phyloP scores from a whole-genome alignment of 2,329 filamentous ascomycete genomes.

The Colletotrichum sp. region DNA sequence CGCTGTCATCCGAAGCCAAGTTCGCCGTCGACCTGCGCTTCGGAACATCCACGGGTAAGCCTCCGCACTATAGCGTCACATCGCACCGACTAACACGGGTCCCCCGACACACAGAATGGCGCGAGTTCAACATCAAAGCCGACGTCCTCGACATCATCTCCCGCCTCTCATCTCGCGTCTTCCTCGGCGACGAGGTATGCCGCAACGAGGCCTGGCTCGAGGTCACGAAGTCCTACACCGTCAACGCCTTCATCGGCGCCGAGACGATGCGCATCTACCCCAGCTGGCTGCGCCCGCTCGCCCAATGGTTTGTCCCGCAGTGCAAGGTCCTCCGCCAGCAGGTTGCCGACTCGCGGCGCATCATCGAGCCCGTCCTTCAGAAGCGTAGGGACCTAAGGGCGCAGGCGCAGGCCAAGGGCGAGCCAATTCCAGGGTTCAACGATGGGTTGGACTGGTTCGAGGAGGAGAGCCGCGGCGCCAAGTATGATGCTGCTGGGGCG shows the following conservation, averaged over 20 bases:
- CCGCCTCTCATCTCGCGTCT: constrained; percentile 54
- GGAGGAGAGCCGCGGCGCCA: constrained; percentile 50
- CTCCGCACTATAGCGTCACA: background rate
- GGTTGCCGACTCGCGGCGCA: constrained; percentile 36
- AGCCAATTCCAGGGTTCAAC: constrained; percentile 22
- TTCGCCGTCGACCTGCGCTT: background rate
- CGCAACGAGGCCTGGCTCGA: constrained; percentile 52
- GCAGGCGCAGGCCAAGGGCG: constrained; percentile 17
- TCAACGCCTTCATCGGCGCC: constrained; percentile 6
- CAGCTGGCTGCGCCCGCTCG: background rate
- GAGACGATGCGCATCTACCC: background rate
- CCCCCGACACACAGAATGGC: constrained; percentile 7
- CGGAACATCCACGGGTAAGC: background rate
- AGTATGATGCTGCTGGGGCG: constrained; percentile 69
- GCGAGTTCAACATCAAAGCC: background rate
- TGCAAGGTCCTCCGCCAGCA: constrained; percentile 34
- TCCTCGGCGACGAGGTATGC: constrained; percentile 49
- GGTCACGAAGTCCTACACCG: constrained; percentile 37
- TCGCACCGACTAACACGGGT: background rate
- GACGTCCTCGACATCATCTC: constrained; percentile 40
- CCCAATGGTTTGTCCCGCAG: background rate
- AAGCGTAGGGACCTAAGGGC: constrained; percentile 29
- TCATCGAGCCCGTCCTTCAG: constrained; percentile 37
- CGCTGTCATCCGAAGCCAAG: constrained; percentile 9
- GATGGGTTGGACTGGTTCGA: constrained; percentile 51